Conservation (phyloP, 768 basidiomycete species). For the Hortiboletus flavorubellus region DNA sequence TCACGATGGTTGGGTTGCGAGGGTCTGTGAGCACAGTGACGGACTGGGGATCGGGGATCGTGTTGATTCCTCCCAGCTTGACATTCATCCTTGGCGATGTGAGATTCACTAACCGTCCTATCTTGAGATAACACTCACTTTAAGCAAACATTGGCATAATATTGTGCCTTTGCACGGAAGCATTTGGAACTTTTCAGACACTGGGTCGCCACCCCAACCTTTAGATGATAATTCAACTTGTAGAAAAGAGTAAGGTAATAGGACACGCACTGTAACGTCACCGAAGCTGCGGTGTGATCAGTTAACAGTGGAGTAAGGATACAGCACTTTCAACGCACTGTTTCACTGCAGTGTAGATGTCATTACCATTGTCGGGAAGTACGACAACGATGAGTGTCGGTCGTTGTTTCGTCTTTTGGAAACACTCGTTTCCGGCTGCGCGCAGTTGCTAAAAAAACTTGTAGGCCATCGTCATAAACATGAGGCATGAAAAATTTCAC, state of each 20-base stretch:
- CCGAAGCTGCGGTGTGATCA: conserved; percentile 53
- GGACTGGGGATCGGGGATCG: conserved; percentile 65
- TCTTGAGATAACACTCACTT: conserved; percentile 52
- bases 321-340: conserved; percentile 49
- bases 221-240: conserved; percentile 3
- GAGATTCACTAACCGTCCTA: neutral
- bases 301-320: neutral
- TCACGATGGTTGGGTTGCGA: conserved; percentile 71
- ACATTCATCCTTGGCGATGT: conserved; percentile 62
- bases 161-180: conserved; percentile 65
- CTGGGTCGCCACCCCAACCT: conserved; percentile 77
- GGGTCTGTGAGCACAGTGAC: conserved; percentile 66
- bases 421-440: conserved; percentile 47
- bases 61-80: conserved; percentile 81
- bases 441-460: conserved; percentile 41
- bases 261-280: conserved; percentile 49
- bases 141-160: conserved; percentile 76
- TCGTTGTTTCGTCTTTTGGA: conserved; percentile 34
- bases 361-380: conserved; percentile 70
- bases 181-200: conserved; percentile 71
- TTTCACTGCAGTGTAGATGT: conserved; percentile 75
- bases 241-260: neutral
- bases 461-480: neutral
- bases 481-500: conserved; percentile 24
- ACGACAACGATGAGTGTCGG: conserved; percentile 65